These are phyloP conservation scores for Neurospora sp. DNA, from an alignment of 495 filamentous ascomycete genomes.

Conservation along the genomic window DNA sequence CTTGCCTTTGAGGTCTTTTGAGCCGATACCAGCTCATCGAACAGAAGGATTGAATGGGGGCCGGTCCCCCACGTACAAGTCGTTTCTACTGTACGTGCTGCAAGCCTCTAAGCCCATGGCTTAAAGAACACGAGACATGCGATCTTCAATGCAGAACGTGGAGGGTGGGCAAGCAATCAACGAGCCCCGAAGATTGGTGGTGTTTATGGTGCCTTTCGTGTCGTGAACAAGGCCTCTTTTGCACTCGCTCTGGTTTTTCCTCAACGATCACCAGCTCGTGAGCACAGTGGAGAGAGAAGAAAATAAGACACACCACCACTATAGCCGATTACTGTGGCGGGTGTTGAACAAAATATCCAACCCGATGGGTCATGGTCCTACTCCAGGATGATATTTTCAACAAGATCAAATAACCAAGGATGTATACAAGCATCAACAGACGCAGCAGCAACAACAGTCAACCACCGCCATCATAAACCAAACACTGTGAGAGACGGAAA, in stretches of 20 bases:
- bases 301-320: too few relatives aligned
- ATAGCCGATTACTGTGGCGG: too few relatives aligned
- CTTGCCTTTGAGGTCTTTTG: background rate
- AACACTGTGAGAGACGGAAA: background rate
- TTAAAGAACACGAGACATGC: background rate
- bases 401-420: too few relatives aligned
- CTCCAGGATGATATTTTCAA: too few relatives aligned
- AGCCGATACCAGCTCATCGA: background rate
- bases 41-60: background rate
- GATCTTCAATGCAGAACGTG: background rate
- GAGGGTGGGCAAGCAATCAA: background rate
- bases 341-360: too few relatives aligned
- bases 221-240: background rate
- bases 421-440: background rate
- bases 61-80: background rate
- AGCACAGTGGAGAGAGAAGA: too few relatives aligned
- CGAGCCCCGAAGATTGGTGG: background rate
- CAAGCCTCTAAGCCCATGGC: background rate
- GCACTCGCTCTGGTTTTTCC: background rate
- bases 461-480: background rate
- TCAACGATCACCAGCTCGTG: background rate
- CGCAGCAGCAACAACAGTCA: background rate
- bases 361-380: too few relatives aligned
- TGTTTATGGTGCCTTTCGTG: background rate
- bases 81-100: background rate